These are phyloP conservation scores for Leptographium procerum DNA, from an alignment of 2,329 filamentous ascomycete genomes.

Conservation along the genomic window DNA sequence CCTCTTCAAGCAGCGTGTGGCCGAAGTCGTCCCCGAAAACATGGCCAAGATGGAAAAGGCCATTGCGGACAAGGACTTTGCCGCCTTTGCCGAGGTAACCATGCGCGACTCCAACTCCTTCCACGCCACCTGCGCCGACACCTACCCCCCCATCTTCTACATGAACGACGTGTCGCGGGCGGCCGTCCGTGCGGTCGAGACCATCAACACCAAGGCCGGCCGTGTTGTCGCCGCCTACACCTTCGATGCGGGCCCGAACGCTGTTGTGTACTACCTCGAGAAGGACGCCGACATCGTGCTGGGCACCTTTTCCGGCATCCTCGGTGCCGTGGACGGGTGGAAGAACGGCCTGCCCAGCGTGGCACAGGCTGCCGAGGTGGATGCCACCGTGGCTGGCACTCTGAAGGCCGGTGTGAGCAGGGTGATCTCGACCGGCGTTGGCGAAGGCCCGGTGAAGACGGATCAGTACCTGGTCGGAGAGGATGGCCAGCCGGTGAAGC, in stretches of 20 bases:
- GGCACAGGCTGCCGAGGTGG: constrained; percentile 43
- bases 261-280: constrained; percentile 89
- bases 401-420: constrained; percentile 73
- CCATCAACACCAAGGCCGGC: constrained; percentile 71
- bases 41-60: constrained; percentile 18
- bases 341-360: constrained; percentile 43
- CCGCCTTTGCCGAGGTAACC: constrained; percentile 75
- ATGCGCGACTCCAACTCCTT: constrained; percentile 98
- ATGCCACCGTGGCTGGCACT: constrained; percentile 51
- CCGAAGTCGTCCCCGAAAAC: constrained; percentile 49
- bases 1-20: constrained; percentile 70
- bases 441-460: constrained; percentile 75
- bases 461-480: constrained; percentile 65
- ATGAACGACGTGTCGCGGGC: constrained; percentile 88
- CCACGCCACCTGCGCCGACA: constrained; percentile 90
- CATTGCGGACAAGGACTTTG: constrained; percentile 55
- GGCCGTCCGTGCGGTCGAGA: constrained; percentile 78
- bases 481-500: constrained; percentile 36
- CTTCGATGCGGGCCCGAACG: constrained; percentile 94
- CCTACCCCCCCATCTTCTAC: constrained; percentile 96
- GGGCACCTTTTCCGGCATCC: constrained; percentile 61
- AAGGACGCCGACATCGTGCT: constrained; percentile 63
- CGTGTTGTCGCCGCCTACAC: constrained; percentile 85
- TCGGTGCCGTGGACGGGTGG: constrained; percentile 61
- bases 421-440: constrained; percentile 84